Conservation (phyloP, 345 rosid genomes). For the Brassica napus region Da-Ae NC_063446.1:7177501-7178000, state of each 20-base stretch:
- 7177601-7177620: neutral
- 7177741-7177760: too few species aligned
- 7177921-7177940: neutral
- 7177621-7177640: neutral
- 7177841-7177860: neutral
- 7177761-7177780: too few species aligned
- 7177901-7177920: neutral
- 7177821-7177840: neutral
- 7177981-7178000: too few species aligned
- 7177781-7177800: neutral
- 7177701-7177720: neutral
- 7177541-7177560: neutral
- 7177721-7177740: neutral
- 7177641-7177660: neutral
- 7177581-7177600: too few species aligned
- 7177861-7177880: neutral
- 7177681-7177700: neutral
- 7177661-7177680: neutral
- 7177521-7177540: neutral
- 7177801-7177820: neutral
- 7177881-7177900: neutral
- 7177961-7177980: too few species aligned
- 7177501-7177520: conserved; percentile 1
- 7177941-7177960: neutral
- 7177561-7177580: neutral